phyloP scores from a whole-genome alignment of 1,139 yeast genomes.

The Saccharomyces pastorianus region DNA sequence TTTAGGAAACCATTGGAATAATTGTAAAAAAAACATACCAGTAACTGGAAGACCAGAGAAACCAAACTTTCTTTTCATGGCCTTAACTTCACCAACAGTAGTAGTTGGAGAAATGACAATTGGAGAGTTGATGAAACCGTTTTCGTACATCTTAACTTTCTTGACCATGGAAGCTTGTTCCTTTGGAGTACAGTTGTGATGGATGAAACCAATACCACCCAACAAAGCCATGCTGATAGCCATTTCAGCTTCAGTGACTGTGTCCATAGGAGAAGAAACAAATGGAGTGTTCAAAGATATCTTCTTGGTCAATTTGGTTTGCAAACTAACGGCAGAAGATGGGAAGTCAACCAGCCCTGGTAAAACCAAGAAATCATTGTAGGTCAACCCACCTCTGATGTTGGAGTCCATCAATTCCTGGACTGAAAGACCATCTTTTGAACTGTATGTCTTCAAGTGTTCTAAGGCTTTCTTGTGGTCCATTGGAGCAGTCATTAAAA shows the following conservation, averaged over 20 bases:
- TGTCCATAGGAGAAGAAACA: conserved; percentile 98
- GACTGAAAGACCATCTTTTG: conserved; percentile 81
- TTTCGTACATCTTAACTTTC: conserved; percentile 92
- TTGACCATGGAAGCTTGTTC: conserved; percentile 98
- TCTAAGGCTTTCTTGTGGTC: conserved; percentile 63
- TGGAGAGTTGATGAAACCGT: conserved; percentile 95
- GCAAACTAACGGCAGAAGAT: conserved; percentile 65
- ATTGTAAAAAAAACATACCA: conserved; percentile 57
- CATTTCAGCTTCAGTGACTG: conserved; percentile 95
- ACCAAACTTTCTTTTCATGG: conserved; percentile 65
- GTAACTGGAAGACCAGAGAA: conserved; percentile 98
- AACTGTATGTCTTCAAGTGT: conserved; percentile 53
- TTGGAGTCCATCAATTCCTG: conserved; percentile 82
- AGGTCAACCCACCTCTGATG: conserved; percentile 90
- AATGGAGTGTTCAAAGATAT: conserved; percentile 90
- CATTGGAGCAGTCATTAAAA: conserved; percentile 19
- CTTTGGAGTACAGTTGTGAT: conserved; percentile 92
- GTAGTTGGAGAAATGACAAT: conserved; percentile 68
- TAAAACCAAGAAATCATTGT: conserved; percentile 88
- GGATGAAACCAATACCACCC: conserved; percentile 98
- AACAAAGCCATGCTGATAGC: conserved; percentile 97
- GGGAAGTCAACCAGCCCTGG: conserved; percentile 95
- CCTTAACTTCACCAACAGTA: conserved; percentile 76
- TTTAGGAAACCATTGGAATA: no score
- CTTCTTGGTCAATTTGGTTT: conserved; percentile 81